A percentile compares a stretch with the other conserved stretches of the same genome.
phyloP scores from a whole-genome alignment of 805 yeast genomes.

The Kuraishia hungarica region DNA sequence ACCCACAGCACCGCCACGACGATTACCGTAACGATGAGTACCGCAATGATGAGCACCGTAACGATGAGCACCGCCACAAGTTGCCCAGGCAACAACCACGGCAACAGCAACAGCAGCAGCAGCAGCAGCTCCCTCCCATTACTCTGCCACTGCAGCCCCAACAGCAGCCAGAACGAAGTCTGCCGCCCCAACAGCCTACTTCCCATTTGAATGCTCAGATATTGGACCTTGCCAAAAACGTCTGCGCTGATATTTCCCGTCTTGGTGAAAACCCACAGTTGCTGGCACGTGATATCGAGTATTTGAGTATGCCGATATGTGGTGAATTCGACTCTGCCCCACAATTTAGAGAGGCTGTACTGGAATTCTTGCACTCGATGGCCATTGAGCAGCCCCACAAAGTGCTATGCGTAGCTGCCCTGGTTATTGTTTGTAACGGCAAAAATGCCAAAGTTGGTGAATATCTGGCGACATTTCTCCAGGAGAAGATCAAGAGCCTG shows the following conservation, averaged over 20 bases:
- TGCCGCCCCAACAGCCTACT: neutral
- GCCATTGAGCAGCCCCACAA: slow-evolving; percentile 89
- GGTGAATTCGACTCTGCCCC: slow-evolving; percentile 58
- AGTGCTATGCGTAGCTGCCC: slow-evolving; percentile 58
- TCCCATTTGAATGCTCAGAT: neutral
- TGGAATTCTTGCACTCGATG: slow-evolving; percentile 60
- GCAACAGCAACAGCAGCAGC: neutral
- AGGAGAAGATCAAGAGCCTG: slow-evolving; percentile 49
- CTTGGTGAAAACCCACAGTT: slow-evolving; percentile 41
- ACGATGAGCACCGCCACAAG: neutral
- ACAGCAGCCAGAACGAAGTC: neutral
- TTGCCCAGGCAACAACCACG: neutral
- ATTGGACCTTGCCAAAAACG: slow-evolving; percentile 31
- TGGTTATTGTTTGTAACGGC: slow-evolving; percentile 59
- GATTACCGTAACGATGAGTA: neutral
- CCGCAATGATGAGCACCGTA: too few species aligned
- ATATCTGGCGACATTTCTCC: slow-evolving; percentile 60
- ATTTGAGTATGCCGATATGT: slow-evolving; percentile 57
- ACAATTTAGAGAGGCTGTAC: slow-evolving; percentile 46
- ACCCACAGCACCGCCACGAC: neutral
- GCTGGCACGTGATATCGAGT: slow-evolving; percentile 44
- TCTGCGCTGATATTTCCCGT: slow-evolving; percentile 43
- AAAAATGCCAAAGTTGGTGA: slow-evolving; percentile 59
- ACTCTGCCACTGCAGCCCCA: neutral
- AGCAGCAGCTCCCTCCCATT: neutral